Evolutionary conservation across 2,329 filamentous ascomycete genomes (phyloP), one percentile per base, ranked within the genome.

Genomic region (Trichoderma sp.): DNA sequence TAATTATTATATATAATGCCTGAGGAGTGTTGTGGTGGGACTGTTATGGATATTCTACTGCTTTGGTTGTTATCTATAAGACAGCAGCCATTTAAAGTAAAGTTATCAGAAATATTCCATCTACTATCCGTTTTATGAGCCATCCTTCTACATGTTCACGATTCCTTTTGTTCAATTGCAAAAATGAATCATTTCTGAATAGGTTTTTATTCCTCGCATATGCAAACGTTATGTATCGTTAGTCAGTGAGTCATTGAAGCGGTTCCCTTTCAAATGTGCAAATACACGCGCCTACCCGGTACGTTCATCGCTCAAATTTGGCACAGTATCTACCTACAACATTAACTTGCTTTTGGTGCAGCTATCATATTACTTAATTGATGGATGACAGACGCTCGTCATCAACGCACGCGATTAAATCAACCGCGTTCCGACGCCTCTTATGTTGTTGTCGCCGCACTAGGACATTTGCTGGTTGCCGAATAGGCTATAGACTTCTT

Each of bases 1-100:
- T 90, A 81, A 78, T 12, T 21, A 2, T 61, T 21, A 39, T 61
- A 39, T 36, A 36, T 3, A 1, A 6, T 24, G 7, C 6, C 14
- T 15, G 6, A 6, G 15, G 8, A 30, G 26, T n/a, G 39, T 8
- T n/a, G 39, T 43, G 7, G 18, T n/a, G 3, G 7, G 7, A 43
- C 18, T 43, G 39, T 2, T 43, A 43, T 43, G 4, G 21, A 51
- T 51, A 51, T 21, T 21, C 43, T 11, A 21, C n/a, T 12, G 43
- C n/a, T 21, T 51, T 51, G n/a, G n/a, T 9, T 9, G n/a, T 51
- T n/a, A 21, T 51, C 43, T 51, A 51, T 4, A 6, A 51, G n/a
- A 21, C 9, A 12, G 43, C n/a, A 51, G 39, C 18, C 15, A 51
- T 51, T n/a, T 21, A 51, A 21, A 21, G 43, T 1, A 51, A 51